Base-by-base conservation (phyloP, 176 grass and related monocot genomes). In the Carex myosuroides region DNA sequence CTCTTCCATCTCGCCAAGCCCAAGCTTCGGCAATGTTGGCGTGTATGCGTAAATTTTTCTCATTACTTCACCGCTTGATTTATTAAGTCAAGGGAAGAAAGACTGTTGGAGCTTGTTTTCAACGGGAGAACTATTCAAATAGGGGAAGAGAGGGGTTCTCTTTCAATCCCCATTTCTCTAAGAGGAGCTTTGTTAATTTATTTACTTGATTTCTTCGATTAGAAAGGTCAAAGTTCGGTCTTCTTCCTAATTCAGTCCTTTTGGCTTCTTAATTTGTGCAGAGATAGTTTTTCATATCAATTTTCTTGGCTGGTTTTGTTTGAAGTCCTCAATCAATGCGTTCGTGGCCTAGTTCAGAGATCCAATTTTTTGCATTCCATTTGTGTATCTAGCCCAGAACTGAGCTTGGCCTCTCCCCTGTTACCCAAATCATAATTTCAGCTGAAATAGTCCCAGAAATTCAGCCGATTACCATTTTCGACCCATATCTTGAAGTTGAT, bases 161-260 rank as follows among this genome's bases (percentile, higher is more conserved):
- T 64, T 80, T 80, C 78, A 39, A 60, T 62, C 24, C 30, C 57
- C 79, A 61, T 63, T 26, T 37, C 76, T 60, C 26, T 32, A 16
- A 81, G 55, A 81, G 56, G 79, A 18, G 37, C 20, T 52, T 41
- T 52, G 42, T 13, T 20, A 30, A 41, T 10, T 83, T 67, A 7
- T 67, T 53, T 24, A 22, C 59, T 65, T 65, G 80, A 66, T 83
- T 83, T 69, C 22, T 64, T 63, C 62, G 46, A 83, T 83, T 66
- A 6, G 72, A 52, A 83, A 79, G 63, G 62, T 58, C 69, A 84
- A 84, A 30, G 72, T 56, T 20, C 3, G 53, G 56, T 80, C 64
- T 80, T 84, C 6, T 71, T 37, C 62, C 60, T 69, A 44, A 60
- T 64, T 24, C 2, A 20, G 30, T 17, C 11, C 7, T 41, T 72